Evolutionary conservation across 2,329 filamentous ascomycete species (phyloP), one percentile per base, ranked within the genome.

Genomic region (Claviceps fusiformis): DNA sequence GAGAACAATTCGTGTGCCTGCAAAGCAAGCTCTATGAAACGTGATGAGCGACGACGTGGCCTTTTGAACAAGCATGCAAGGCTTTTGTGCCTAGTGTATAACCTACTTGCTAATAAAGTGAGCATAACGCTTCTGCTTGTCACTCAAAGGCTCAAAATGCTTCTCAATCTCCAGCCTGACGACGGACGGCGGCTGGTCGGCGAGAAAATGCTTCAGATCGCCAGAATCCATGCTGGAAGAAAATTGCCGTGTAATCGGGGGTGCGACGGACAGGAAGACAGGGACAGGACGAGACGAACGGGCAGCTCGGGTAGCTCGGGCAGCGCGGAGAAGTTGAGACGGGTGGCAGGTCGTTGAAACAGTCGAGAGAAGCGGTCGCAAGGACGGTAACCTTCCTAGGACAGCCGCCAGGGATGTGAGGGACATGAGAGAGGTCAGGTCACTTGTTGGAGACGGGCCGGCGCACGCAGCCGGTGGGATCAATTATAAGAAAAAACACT

Each of bases 161-260:
- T 89, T 87, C 73, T 89, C 89, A 68, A 97, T 93, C 68, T 89
- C 85, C 52, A 98, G 81, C 50, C 85, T 83, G 57, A 96, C 92
- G 55, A 96, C 82, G 51, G 85, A 87, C 1, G 93, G 93, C 49
- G 93, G 93, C 60, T 86, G 85, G 71, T 98, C 93, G 50, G 93
- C 91, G 58, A 95, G 79, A 70, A 95, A 96, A 67, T 95, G 86
- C 68, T 75, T 75, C 59, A 84, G 73, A 60, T 84, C 81, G 61
- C 78, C 71, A 56, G 78, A 70, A 62, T 82, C 74, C 79, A 85
- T 83, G 60, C 68, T 73, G 63, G 66, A 62, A 48, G 62, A 64
- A 44, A 54, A 50, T 52, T 50, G 50, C 41, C 50, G 53, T 31
- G 49, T 46, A 31, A 41, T 15, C 48, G 56, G 39, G 33, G 43